Conservation (phyloP, 768 basidiomycete genomes). For the Mycena rebaudengoi region DNA sequence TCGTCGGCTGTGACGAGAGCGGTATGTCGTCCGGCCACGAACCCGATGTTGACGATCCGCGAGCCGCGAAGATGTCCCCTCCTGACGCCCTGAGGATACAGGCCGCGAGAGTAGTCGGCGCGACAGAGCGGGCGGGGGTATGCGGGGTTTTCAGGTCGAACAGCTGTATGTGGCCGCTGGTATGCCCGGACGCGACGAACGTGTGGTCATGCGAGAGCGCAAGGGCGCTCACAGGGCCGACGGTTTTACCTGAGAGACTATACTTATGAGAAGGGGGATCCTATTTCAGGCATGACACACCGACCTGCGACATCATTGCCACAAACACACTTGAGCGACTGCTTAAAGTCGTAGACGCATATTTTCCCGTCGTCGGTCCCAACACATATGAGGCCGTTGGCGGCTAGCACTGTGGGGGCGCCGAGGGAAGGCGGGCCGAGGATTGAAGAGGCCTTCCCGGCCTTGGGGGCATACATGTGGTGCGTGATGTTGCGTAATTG, state of each 20-base stretch:
- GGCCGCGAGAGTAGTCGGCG: conserved; percentile 73
- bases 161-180: conserved; percentile 83
- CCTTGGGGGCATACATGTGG: conserved; percentile 60
- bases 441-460: conserved; percentile 67
- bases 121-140: conserved; percentile 71
- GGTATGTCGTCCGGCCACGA: conserved; percentile 92
- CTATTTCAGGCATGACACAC: conserved; percentile 11
- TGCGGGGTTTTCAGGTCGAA: conserved; percentile 82
- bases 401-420: conserved; percentile 80
- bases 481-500: conserved; percentile 65
- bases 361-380: conserved; percentile 85
- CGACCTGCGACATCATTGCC: conserved; percentile 74
- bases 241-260: conserved; percentile 56
- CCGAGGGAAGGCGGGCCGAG: conserved; percentile 68
- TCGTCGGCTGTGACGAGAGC: conserved; percentile 93
- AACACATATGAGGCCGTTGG: conserved; percentile 88
- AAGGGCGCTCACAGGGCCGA: conserved; percentile 87
- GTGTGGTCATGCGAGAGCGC: conserved; percentile 95
- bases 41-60: conserved; percentile 81
- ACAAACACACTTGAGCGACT: conserved; percentile 82
- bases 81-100: conserved; percentile 80
- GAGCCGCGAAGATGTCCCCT: conserved; percentile 88
- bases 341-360: conserved; percentile 90
- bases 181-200: conserved; percentile 89
- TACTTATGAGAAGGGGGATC: conserved; percentile 8